These are phyloP conservation scores for Pittosporum tobira DNA, from an alignment of 129 eudicot genomes.

Conservation along the genomic window DNA sequence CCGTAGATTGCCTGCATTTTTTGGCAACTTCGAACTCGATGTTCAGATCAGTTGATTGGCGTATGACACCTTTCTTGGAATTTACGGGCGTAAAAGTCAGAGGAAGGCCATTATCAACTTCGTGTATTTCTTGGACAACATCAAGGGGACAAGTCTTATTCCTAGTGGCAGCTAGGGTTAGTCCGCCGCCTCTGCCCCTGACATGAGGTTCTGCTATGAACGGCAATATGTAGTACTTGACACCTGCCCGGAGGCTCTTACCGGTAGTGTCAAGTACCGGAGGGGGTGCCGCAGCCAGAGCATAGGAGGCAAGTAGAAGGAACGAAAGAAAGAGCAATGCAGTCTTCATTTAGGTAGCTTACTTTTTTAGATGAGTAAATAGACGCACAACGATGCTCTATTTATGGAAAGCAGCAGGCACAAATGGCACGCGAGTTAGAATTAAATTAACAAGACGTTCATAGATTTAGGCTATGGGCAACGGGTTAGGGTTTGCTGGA, in stretches of 20 bases:
- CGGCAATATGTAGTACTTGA: constrained; percentile 7
- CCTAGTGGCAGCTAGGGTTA: constrained; percentile 15
- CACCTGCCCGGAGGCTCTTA: not conserved
- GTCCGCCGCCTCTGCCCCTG: constrained; percentile 22
- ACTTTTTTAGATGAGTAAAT: too few relatives aligned
- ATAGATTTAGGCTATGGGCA: too few relatives aligned
- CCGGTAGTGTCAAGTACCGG: constrained; percentile 14
- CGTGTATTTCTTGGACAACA: constrained; percentile 18
- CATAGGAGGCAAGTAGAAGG: too few relatives aligned
- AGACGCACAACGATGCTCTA: too few relatives aligned
- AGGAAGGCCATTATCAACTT: constrained; percentile 13
- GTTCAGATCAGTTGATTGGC: constrained; percentile 25
- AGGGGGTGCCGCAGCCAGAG: not conserved
- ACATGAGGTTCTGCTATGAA: too few relatives aligned
- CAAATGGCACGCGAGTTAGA: too few relatives aligned
- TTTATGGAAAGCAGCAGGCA: too few relatives aligned
- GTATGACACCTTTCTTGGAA: constrained; percentile 22
- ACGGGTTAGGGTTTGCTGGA: too few relatives aligned
- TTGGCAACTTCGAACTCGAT: constrained; percentile 19
- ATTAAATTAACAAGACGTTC: too few relatives aligned
- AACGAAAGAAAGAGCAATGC: too few relatives aligned
- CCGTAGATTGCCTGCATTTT: constrained; percentile 19
- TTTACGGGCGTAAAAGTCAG: constrained; percentile 26
- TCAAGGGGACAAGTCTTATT: constrained; percentile 24
- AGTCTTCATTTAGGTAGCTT: too few relatives aligned